phyloP scores from a whole-genome alignment of 495 filamentous ascomycete species.

The Poronia punctata region DNA sequence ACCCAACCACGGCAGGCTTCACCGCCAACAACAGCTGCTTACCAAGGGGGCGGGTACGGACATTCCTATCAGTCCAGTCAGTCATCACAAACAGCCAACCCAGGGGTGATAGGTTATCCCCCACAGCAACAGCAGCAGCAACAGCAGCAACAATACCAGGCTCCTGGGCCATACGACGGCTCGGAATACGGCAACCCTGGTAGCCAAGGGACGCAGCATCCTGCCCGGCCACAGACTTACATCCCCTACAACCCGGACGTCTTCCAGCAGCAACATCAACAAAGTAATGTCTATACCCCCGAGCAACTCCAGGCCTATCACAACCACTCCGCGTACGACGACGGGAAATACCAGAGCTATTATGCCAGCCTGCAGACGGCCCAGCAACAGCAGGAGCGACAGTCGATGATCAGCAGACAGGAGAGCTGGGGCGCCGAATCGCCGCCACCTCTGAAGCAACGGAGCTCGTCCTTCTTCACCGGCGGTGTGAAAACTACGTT shows the following conservation, averaged over 20 bases:
- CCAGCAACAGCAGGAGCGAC: constrained; percentile 7
- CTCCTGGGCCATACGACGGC: constrained; percentile 6
- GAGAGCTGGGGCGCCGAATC: constrained; percentile 14
- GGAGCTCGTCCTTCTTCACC: constrained; percentile 22
- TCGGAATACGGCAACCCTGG: constrained; percentile 5
- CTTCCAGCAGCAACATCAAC: constrained; percentile 9
- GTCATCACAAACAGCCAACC: constrained; percentile 5
- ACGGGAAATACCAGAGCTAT: constrained; percentile 14
- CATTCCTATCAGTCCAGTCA: constrained; percentile 17
- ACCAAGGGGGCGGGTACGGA: constrained; percentile 7
- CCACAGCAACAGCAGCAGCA: constrained; percentile 7
- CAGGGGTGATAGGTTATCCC: constrained; percentile 1
- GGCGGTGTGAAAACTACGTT: constrained; percentile 23
- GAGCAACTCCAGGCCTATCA: constrained; percentile 16
- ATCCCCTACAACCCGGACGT: constrained; percentile 20
- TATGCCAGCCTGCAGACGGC: constrained; percentile 11
- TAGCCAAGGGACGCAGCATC: constrained; percentile 13
- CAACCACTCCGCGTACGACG: constrained; percentile 16
- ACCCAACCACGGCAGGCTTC: constrained; percentile 4
- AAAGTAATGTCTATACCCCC: constrained; percentile 8
- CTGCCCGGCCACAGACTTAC: constrained; percentile 11
- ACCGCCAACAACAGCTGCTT: constrained; percentile 8
- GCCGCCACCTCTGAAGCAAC: constrained; percentile 15
- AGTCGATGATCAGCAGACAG: constrained; percentile 1
- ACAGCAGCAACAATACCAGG: constrained; percentile 14